A percentile compares a stretch with the other conserved stretches of the same genome.
These are phyloP conservation scores for Termitomyces sp. DNA, from an alignment of 768 basidiomycete species.

Conservation along the genomic window DNA sequence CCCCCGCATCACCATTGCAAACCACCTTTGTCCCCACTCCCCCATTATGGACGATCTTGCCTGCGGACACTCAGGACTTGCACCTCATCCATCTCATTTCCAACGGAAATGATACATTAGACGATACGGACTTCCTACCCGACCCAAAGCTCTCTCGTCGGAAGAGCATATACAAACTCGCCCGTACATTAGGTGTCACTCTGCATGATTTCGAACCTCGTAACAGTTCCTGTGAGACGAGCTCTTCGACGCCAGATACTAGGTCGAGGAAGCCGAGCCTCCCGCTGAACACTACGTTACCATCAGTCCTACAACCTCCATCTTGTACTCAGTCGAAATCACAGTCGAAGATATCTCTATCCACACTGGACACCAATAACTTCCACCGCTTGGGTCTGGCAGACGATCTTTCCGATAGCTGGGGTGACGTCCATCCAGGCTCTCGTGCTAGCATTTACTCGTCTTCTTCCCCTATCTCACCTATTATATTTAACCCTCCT, in stretches of 20 bases:
- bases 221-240: not conserved
- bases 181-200: slow-evolving; percentile 21
- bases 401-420: slow-evolving; percentile 18
- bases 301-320: not conserved
- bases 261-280: slow-evolving; percentile 4
- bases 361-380: slow-evolving; percentile 16
- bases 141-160: not conserved
- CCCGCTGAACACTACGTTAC: slow-evolving; percentile 2
- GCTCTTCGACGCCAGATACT: not conserved
- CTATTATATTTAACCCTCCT: slow-evolving; percentile 24
- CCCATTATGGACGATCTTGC: slow-evolving; percentile 7
- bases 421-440: slow-evolving; percentile 12
- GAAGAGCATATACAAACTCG: slow-evolving; percentile 19
- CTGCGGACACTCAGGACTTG: slow-evolving; percentile 2
- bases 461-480: slow-evolving; percentile 19
- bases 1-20: not conserved
- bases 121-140: slow-evolving; percentile 5
- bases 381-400: slow-evolving; percentile 16
- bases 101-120: slow-evolving; percentile 1
- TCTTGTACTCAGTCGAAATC: slow-evolving; percentile 4
- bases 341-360: slow-evolving; percentile 9
- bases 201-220: slow-evolving; percentile 10
- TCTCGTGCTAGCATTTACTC: slow-evolving; percentile 8
- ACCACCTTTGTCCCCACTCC: slow-evolving; percentile 6
- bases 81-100: slow-evolving; percentile 9